Conservation (phyloP, 768 basidiomycete species). For the Ramaria sp. region DNA sequence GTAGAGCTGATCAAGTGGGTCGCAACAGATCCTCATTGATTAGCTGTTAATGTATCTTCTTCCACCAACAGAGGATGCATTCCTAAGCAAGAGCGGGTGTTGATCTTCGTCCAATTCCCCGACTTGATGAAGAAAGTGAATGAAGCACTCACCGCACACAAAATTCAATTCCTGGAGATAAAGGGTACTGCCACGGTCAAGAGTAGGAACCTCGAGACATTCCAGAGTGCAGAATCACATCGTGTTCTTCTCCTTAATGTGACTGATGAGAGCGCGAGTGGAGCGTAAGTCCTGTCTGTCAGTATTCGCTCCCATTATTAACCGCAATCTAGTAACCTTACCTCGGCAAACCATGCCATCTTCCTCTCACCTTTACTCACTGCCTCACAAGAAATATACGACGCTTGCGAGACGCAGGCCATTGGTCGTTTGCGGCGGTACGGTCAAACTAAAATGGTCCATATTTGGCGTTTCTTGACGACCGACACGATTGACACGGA, state of each 20-base stretch:
- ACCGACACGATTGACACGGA: conserved; percentile 81
- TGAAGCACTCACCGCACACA: conserved; percentile 63
- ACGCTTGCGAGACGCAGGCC: conserved; percentile 73
- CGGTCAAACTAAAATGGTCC: conserved; percentile 72
- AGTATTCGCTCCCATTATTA: neutral
- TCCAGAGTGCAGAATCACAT: conserved; percentile 59
- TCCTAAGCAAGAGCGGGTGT: conserved; percentile 66
- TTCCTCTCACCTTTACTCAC: conserved; percentile 89
- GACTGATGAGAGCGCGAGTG: conserved; percentile 92
- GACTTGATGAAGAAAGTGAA: conserved; percentile 89
- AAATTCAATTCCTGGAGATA: conserved; percentile 72
- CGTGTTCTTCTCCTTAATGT: conserved; percentile 82
- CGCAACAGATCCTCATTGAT: neutral
- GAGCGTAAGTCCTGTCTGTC: conserved; percentile 31
- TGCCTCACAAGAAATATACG: conserved; percentile 71
- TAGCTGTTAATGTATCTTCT: neutral
- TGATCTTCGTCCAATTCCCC: conserved; percentile 94
- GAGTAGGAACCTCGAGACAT: conserved; percentile 75
- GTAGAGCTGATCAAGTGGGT: conserved; percentile 64
- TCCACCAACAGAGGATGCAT: conserved; percentile 41
- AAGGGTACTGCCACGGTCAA: conserved; percentile 64
- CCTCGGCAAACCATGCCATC: conserved; percentile 87
- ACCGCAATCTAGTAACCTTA: conserved; percentile 46
- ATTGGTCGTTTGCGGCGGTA: conserved; percentile 76
- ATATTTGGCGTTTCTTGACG: conserved; percentile 79